A percentile compares a stretch with the other conserved stretches of the same genome.
phyloP scores from a whole-genome alignment of 305 asterid species.

The Coffea humblotiana region DNA sequence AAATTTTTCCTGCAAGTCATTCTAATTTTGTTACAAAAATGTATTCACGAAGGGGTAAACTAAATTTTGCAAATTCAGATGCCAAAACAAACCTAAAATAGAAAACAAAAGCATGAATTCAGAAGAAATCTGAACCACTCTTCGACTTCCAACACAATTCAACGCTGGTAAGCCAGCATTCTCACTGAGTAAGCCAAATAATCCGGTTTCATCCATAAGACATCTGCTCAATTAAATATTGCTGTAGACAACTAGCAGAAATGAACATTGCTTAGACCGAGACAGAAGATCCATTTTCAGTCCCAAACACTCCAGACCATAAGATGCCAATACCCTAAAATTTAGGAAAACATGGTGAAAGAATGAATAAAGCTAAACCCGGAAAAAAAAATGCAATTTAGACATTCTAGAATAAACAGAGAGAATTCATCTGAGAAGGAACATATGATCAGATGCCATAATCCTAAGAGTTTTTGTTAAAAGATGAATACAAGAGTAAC shows the following conservation, averaged over 20 bases:
- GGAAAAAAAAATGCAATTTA: not conserved
- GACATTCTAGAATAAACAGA: not conserved
- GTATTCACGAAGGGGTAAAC: not conserved
- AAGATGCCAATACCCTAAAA: conserved; percentile 85
- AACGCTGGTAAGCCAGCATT: conserved; percentile 86
- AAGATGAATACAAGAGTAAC: not conserved
- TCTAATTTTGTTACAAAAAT: not conserved
- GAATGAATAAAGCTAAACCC: not conserved
- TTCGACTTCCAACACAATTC: conserved; percentile 90
- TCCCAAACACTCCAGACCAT: conserved; percentile 77
- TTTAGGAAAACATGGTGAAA: conserved; percentile 1
- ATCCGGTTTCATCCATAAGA: not conserved
- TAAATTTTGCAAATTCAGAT: not conserved
- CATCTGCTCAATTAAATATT: not conserved
- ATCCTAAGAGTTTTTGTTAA: not conserved
- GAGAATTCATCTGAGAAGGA: not conserved
- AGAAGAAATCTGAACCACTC: conserved; percentile 92
- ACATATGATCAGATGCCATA: not conserved
- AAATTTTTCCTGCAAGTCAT: conserved; percentile 65
- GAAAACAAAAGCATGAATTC: conserved; percentile 96
- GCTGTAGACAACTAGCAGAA: not conserved
- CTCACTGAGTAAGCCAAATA: conserved; percentile 47
- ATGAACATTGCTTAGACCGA: conserved; percentile 57
- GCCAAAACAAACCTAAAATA: conserved; percentile 53
- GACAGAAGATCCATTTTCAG: conserved; percentile 82